A percentile compares a stretch with the other conserved stretches of the same genome.
phyloP scores from a whole-genome alignment of 2,329 filamentous ascomycete genomes.

The Rhynchosporium graminicola region DNA sequence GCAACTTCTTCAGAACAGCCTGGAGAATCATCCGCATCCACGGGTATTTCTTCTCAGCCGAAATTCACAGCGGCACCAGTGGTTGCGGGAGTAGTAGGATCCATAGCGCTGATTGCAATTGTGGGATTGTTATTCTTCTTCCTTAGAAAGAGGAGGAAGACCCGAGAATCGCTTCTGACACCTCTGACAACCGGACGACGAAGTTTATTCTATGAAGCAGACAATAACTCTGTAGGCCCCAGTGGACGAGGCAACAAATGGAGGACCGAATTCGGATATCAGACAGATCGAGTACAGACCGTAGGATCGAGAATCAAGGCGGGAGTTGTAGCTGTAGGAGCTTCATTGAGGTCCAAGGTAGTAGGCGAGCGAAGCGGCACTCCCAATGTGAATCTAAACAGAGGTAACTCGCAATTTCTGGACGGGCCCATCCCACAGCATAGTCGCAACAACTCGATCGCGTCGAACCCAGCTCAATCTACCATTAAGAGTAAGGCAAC shows the following conservation, averaged over 20 bases:
- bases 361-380: constrained; percentile 39
- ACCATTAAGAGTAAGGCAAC: constrained; percentile 42
- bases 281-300: constrained; percentile 25
- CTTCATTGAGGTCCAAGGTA: constrained; percentile 36
- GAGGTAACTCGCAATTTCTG: constrained; percentile 55
- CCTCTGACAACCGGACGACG: constrained; percentile 31
- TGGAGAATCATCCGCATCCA: constrained; percentile 25
- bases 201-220: constrained; percentile 34
- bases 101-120: constrained; percentile 34
- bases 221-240: constrained; percentile 29
- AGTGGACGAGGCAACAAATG: constrained; percentile 27
- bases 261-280: constrained; percentile 24
- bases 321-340: constrained; percentile 31
- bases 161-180: constrained; percentile 33
- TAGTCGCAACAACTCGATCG: constrained; percentile 44
- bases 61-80: constrained; percentile 30
- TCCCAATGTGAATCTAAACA: constrained; percentile 51
- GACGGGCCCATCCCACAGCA: constrained; percentile 41
- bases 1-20: constrained; percentile 19
- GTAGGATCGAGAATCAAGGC: constrained; percentile 28
- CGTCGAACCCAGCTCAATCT: constrained; percentile 25
- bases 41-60: constrained; percentile 30
- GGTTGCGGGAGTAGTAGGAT: constrained; percentile 38
- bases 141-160: constrained; percentile 31
- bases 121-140: constrained; percentile 36